phyloP scores from a whole-genome alignment of 164 flowering plant species.

The Cinnamomum chago region DNA sequence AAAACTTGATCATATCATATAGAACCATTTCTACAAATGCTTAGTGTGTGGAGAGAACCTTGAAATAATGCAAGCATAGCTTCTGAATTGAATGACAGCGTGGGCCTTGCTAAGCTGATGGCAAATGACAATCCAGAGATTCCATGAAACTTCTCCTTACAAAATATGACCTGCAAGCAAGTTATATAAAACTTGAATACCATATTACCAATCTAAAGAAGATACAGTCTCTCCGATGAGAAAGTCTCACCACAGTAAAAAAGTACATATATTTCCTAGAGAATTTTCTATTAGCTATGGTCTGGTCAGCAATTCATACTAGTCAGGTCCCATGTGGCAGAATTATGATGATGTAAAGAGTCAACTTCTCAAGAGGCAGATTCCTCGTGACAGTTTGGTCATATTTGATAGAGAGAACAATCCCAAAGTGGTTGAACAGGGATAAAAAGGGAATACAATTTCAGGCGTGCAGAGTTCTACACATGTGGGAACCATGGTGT shows the following conservation, averaged over 20 bases:
- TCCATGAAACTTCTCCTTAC: conserved; percentile 61
- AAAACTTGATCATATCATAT: neutral
- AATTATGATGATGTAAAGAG: too few species aligned
- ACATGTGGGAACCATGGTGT: too few species aligned
- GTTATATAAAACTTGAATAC: neutral
- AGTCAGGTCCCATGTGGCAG: too few species aligned
- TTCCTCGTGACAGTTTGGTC: too few species aligned
- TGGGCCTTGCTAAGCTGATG: conserved; percentile 54
- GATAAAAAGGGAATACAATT: too few species aligned
- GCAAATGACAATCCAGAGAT: conserved; percentile 51
- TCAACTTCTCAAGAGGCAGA: too few species aligned
- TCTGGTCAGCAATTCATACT: too few species aligned
- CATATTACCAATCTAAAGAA: neutral
- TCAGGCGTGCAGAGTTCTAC: too few species aligned
- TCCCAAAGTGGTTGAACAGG: too few species aligned
- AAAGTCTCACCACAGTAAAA: neutral
- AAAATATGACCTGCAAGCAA: conserved; percentile 49
- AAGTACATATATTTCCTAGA: neutral
- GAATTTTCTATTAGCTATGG: too few species aligned
- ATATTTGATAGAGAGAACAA: too few species aligned
- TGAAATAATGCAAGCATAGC: conserved; percentile 46
- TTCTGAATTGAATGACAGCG: conserved; percentile 44
- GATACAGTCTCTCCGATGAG: neutral
- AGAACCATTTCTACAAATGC: neutral
- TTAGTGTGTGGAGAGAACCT: conserved; percentile 31